phyloP scores from a whole-genome alignment of 2,329 filamentous ascomycete species.

The Talaromyces sp. region DNA sequence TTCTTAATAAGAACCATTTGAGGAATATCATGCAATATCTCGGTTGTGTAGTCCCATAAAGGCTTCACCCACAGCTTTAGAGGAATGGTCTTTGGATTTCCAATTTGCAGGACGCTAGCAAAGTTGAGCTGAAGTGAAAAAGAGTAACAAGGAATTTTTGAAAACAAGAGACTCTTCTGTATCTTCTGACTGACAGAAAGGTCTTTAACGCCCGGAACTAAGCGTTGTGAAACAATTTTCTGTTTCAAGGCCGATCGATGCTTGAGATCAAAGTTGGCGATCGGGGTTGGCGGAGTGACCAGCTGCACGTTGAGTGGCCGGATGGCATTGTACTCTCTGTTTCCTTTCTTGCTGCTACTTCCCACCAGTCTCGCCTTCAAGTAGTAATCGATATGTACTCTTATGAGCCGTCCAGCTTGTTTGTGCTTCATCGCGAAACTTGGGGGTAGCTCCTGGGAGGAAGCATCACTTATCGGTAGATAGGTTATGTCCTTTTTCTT shows the following conservation, averaged over 20 bases:
- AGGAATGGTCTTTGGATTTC: conserved; percentile 1
- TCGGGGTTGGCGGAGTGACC: background rate
- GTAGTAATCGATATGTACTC: background rate
- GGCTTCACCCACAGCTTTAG: background rate
- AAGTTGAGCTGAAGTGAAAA: conserved; percentile 3
- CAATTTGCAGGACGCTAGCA: conserved; percentile 1
- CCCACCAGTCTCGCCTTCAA: background rate
- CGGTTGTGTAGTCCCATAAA: conserved; percentile 1
- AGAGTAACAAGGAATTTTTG: background rate
- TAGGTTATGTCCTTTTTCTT: background rate
- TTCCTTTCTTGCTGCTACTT: background rate
- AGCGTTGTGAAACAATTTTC: conserved; percentile 2
- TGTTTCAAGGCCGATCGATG: background rate
- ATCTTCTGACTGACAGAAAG: background rate
- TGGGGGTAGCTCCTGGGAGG: background rate
- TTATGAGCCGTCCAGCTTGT: background rate
- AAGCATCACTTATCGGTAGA: background rate
- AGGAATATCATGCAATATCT: background rate
- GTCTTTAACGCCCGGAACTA: background rate
- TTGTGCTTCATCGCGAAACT: background rate
- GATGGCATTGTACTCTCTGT: background rate
- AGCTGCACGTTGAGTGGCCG: background rate
- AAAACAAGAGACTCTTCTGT: background rate
- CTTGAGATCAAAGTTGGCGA: background rate
- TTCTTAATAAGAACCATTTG: background rate